phyloP scores from a whole-genome alignment of 176 grass and related monocot genomes.

The Stipa capillata region DNA sequence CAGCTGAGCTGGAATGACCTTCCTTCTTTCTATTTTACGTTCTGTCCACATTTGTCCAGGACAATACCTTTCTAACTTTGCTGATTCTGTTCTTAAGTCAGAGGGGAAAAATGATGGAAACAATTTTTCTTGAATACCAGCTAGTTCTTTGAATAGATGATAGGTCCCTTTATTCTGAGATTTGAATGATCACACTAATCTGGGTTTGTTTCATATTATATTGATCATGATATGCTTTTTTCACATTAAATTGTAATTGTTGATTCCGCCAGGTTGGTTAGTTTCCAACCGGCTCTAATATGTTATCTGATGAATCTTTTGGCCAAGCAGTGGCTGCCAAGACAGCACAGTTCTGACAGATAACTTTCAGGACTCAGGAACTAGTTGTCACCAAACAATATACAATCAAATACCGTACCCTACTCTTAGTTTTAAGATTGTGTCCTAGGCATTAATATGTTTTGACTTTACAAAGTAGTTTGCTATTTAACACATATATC shows the following conservation, averaged over 20 bases:
- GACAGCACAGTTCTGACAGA: background rate
- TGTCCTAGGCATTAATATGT: background rate
- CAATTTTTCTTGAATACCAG: background rate
- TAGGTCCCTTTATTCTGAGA: background rate
- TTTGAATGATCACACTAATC: background rate
- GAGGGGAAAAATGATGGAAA: background rate
- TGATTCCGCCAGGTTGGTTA: background rate
- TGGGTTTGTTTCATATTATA: background rate
- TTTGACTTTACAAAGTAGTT: background rate
- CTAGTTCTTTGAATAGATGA: background rate
- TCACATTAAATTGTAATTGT: background rate
- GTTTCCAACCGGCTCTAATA: background rate
- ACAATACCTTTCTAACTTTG: constrained; percentile 4
- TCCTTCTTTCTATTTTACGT: background rate
- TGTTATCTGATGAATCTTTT: background rate
- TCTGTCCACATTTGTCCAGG: background rate
- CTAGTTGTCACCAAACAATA: background rate
- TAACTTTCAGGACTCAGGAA: background rate
- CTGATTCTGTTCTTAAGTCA: background rate
- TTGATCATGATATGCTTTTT: background rate
- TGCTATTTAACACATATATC: background rate
- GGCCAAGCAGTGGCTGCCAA: background rate
- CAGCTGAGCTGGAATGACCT: background rate
- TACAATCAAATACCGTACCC: background rate
- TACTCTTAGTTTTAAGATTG: constrained; percentile 3